Percentiles rank a stretch among this genome's conserved stretches.
phyloP scores from a whole-genome alignment of 2,329 filamentous ascomycete species.

The Monosporascus sp. region DNA sequence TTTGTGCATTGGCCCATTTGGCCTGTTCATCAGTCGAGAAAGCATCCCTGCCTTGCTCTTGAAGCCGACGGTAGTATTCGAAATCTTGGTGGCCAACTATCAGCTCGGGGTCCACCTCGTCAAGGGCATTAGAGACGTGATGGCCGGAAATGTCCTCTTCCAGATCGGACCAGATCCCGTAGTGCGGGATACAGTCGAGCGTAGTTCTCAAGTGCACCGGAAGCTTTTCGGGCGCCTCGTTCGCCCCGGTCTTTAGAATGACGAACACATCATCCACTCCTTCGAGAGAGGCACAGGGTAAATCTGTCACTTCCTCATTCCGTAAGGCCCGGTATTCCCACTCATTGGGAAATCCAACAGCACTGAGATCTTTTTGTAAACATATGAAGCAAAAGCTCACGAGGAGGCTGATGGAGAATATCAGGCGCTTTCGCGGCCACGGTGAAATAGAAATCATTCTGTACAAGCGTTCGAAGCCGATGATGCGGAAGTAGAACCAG shows the following conservation, averaged over 20 bases:
- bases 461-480: too few relatives aligned
- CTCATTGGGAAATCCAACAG: too few relatives aligned
- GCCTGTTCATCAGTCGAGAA: conserved; percentile 29
- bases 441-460: too few relatives aligned
- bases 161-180: conserved; percentile 55
- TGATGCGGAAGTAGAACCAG: too few relatives aligned
- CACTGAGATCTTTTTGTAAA: too few relatives aligned
- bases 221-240: conserved; percentile 50
- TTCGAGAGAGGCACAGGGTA: conserved; percentile 12
- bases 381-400: too few relatives aligned
- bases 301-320: too few relatives aligned
- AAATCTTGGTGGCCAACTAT: conserved; percentile 41
- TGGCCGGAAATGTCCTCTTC: conserved; percentile 46
- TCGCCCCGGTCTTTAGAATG: conserved; percentile 54
- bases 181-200: conserved; percentile 49
- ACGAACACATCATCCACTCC: conserved; percentile 49
- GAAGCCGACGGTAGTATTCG: conserved; percentile 44
- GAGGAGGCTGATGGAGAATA: too few relatives aligned
- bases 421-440: too few relatives aligned
- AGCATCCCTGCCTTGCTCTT: conserved; percentile 35
- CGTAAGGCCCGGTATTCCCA: too few relatives aligned
- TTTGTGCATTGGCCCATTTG: conserved; percentile 22
- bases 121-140: conserved; percentile 44
- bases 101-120: conserved; percentile 34
- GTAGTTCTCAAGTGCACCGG: conserved; percentile 50